Conservation (phyloP, 83 land plant species). For the Thuja plicata region DNA sequence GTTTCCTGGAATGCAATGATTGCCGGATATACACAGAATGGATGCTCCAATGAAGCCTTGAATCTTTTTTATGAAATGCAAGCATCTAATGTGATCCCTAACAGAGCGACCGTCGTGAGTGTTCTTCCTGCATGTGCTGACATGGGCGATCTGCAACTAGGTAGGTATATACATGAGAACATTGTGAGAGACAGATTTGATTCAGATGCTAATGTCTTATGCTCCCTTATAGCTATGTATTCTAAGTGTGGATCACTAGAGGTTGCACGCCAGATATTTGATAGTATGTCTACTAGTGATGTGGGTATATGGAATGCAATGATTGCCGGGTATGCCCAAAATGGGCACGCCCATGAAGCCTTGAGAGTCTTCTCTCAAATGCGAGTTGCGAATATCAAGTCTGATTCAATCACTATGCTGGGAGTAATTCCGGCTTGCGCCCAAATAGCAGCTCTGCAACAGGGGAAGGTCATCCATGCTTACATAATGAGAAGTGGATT, state of each 20-base stretch:
- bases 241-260: constrained; percentile 38
- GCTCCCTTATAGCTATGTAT: constrained; percentile 58
- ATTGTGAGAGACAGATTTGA: constrained; percentile 38
- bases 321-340: constrained; percentile 48
- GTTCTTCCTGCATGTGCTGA: constrained; percentile 46
- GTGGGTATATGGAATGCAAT: constrained; percentile 54
- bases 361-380: constrained; percentile 35
- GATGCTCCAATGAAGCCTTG: constrained; percentile 31
- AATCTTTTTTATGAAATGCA: constrained; percentile 30
- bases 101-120: constrained; percentile 53
- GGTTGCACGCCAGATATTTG: constrained; percentile 40
- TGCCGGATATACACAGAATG: constrained; percentile 47
- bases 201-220: constrained; percentile 39
- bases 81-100: constrained; percentile 27
- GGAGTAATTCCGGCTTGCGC: constrained; percentile 49
- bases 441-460: constrained; percentile 33
- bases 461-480: constrained; percentile 47
- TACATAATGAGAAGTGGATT: constrained; percentile 26
- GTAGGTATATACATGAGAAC: constrained; percentile 31
- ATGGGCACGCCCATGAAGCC: constrained; percentile 40
- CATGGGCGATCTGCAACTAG: constrained; percentile 19
- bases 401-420: constrained; percentile 46
- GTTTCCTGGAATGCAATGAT: constrained; percentile 64
- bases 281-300: constrained; percentile 24
- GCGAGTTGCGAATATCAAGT: constrained; percentile 29